Evolutionary conservation across 371 early-diverging fungal species (phyloP).

Genomic region (Umbelopsis sp.): DNA sequence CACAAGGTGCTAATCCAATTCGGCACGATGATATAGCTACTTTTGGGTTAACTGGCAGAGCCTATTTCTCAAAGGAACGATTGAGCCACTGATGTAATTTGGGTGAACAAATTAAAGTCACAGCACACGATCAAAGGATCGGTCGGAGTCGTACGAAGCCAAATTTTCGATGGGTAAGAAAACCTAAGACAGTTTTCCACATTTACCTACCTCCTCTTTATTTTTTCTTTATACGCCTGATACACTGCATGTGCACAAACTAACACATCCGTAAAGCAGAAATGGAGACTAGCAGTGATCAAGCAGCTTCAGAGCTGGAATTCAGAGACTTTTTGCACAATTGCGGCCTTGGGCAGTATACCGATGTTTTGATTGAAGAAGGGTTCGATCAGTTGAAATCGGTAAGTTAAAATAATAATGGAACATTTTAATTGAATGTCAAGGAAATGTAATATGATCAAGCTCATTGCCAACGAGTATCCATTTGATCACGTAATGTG

Average conservation of each 20-base stretch:
- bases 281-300: conserved; percentile 3
- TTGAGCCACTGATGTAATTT: background rate
- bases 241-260: background rate
- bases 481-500: no score
- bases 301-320: conserved; percentile 24
- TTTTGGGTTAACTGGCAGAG: no score
- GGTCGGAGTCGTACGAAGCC: background rate
- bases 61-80: no score
- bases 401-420: conserved; percentile 9
- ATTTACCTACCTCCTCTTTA: background rate
- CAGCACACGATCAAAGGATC: background rate
- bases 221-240: background rate
- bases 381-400: conserved; percentile 41
- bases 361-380: conserved; percentile 38
- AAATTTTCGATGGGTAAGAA: background rate
- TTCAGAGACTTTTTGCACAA: conserved; percentile 30
- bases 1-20: no score
- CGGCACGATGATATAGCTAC: no score
- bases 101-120: background rate
- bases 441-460: background rate
- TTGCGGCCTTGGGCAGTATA: conserved; percentile 39
- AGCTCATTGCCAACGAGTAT: background rate
- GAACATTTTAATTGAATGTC: background rate
- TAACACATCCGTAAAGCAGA: background rate
- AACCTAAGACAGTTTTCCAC: no score